phyloP scores from a whole-genome alignment of 805 yeast species.

The Priceomyces castillae region DNA sequence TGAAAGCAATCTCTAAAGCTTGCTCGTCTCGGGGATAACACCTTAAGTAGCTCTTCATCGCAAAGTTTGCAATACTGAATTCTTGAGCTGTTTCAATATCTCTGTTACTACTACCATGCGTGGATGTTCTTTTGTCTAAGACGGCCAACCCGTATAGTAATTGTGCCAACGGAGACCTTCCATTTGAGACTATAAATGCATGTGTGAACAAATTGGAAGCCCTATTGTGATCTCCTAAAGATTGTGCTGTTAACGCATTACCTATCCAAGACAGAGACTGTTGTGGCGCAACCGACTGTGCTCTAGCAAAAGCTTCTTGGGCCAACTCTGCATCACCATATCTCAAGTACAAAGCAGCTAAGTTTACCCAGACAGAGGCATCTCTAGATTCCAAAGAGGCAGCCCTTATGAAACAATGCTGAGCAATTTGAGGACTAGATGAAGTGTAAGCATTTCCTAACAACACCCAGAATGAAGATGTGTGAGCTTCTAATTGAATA shows the following conservation, averaged over 20 bases:
- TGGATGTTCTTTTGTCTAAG: slow-evolving; percentile 43
- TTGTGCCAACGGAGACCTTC: slow-evolving; percentile 66
- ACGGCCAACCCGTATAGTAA: slow-evolving; percentile 66
- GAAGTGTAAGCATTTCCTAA: slow-evolving; percentile 74
- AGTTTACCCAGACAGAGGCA: slow-evolving; percentile 71
- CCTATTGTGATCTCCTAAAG: slow-evolving; percentile 45
- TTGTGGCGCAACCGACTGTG: slow-evolving; percentile 81
- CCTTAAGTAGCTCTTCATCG: slow-evolving; percentile 63
- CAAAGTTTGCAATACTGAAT: slow-evolving; percentile 60
- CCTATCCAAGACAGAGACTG: slow-evolving; percentile 81
- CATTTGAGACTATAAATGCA: slow-evolving; percentile 74
- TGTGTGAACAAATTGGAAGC: slow-evolving; percentile 69
- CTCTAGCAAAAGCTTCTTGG: slow-evolving; percentile 62
- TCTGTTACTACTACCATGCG: slow-evolving; percentile 45
- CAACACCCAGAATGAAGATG: slow-evolving; percentile 75
- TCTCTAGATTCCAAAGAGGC: slow-evolving; percentile 65
- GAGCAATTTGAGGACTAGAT: slow-evolving; percentile 69
- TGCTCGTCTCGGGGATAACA: slow-evolving; percentile 55
- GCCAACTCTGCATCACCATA: slow-evolving; percentile 73
- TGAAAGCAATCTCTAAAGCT: slow-evolving; percentile 55
- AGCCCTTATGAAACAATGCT: slow-evolving; percentile 90
- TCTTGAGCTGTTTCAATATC: slow-evolving; percentile 63
- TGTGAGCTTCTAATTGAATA: slow-evolving; percentile 66
- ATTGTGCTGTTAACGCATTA: slow-evolving; percentile 62
- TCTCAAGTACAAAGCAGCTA: slow-evolving; percentile 73